These are phyloP conservation scores for Creolimax fragrantissima DNA, from an alignment of 78 protist species.

Conservation along the genomic window DNA sequence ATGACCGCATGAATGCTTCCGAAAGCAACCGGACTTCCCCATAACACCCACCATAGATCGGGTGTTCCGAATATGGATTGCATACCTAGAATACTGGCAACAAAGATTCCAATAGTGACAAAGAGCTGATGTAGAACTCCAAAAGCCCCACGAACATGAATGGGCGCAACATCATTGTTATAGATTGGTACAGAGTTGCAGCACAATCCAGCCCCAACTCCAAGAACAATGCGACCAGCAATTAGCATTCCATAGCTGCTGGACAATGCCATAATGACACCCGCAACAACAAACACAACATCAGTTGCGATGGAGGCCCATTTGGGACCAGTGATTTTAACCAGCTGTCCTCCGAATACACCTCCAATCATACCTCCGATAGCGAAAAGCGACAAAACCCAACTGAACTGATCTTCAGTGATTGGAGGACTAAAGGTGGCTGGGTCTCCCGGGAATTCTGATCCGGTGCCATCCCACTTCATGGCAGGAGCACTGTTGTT, in stretches of 20 bases:
- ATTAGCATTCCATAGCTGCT: background rate
- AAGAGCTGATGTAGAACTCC: constrained; percentile 4
- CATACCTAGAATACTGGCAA: constrained; percentile 9
- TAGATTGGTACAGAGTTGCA: constrained; percentile 5
- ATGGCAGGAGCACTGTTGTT: background rate
- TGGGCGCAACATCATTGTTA: background rate
- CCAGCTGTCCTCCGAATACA: background rate
- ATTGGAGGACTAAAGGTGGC: background rate
- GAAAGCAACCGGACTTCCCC: background rate
- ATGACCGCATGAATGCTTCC: background rate
- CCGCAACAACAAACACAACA: background rate
- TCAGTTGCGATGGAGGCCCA: background rate
- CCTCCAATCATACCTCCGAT: constrained; percentile 19
- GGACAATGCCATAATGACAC: background rate
- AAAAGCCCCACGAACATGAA: constrained; percentile 8
- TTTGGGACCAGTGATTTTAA: background rate
- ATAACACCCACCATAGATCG: background rate
- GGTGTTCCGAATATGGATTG: background rate
- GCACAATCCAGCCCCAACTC: background rate
- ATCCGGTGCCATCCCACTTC: background rate
- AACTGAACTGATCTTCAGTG: background rate
- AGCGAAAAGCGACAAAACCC: constrained; percentile 4
- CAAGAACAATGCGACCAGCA: background rate
- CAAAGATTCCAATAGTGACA: constrained; percentile 16
- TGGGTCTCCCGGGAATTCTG: background rate